phyloP scores from a whole-genome alignment of 2,329 filamentous ascomycete genomes.

The Alternaria burnsii region DNA sequence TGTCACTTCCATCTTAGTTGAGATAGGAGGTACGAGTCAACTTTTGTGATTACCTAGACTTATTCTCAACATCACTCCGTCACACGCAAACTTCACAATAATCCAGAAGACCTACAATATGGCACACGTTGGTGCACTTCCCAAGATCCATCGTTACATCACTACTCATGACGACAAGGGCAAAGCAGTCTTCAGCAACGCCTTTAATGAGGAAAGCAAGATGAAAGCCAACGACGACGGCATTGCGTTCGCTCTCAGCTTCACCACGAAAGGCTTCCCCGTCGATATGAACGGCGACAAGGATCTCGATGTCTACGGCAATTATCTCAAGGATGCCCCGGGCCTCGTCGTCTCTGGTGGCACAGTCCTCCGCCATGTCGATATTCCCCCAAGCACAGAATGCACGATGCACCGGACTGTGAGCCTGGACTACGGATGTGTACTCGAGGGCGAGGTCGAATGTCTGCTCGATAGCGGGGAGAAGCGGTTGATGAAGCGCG shows the following conservation, averaged over 20 bases:
- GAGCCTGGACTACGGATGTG: constrained; percentile 52
- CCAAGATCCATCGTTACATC: constrained; percentile 48
- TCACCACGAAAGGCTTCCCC: constrained; percentile 60
- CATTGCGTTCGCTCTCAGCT: constrained; percentile 60
- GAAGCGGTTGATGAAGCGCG: constrained; percentile 47
- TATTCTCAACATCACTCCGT: not conserved
- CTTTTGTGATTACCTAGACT: not conserved
- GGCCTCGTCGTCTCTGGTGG: constrained; percentile 60
- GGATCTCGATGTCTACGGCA: constrained; percentile 58
- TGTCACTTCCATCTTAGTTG: not conserved
- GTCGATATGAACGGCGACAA: constrained; percentile 56
- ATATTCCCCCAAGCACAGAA: constrained; percentile 46
- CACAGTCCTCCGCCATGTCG: constrained; percentile 57
- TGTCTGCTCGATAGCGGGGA: constrained; percentile 51
- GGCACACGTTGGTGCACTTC: constrained; percentile 44
- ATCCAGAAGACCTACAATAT: constrained; percentile 24
- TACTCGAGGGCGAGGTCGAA: constrained; percentile 52
- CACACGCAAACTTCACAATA: not conserved
- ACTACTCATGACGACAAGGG: constrained; percentile 48
- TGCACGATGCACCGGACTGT: constrained; percentile 55
- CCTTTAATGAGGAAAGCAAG: constrained; percentile 47
- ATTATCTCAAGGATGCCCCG: constrained; percentile 56
- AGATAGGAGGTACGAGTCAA: not conserved
- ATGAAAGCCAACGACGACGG: constrained; percentile 54
- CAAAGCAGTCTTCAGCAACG: constrained; percentile 49